Percentiles rank a stretch among this genome's conserved stretches.
These are phyloP conservation scores for Dryadomyces quercivorus DNA, from an alignment of 2,329 filamentous ascomycete species.

Conservation along the genomic window DNA sequence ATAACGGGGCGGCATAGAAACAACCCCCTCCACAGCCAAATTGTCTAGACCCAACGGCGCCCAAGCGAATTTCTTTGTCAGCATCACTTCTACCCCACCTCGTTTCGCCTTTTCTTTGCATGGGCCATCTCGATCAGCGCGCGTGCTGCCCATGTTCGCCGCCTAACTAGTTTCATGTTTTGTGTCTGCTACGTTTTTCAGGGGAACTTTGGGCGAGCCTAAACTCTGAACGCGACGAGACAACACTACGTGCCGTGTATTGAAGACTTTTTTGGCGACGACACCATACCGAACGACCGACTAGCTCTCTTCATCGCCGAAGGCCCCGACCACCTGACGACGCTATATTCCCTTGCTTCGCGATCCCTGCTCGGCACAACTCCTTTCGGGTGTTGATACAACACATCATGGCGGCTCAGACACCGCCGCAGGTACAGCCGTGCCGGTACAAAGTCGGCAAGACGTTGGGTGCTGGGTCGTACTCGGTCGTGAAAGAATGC, in stretches of 20 bases:
- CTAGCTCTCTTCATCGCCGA: not conserved
- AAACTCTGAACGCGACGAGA: not conserved
- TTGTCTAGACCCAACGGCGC: not conserved
- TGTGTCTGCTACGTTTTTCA: not conserved
- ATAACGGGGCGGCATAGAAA: not conserved
- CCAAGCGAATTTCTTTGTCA: not conserved
- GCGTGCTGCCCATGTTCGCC: not conserved
- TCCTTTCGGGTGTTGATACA: too few relatives aligned
- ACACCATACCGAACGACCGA: not conserved
- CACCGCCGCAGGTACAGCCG: conserved; percentile 57
- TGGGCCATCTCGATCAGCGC: not conserved
- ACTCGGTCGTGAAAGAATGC: conserved; percentile 97
- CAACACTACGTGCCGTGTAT: not conserved
- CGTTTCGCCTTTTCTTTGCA: not conserved
- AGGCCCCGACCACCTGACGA: not conserved
- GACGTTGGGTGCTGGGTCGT: conserved; percentile 89
- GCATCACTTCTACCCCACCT: not conserved
- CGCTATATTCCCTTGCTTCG: not conserved
- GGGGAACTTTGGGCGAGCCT: not conserved
- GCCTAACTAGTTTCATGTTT: not conserved
- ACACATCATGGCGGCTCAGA: conserved; percentile 7
- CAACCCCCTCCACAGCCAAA: not conserved
- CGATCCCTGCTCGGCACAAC: too few relatives aligned
- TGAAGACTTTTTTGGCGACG: not conserved
- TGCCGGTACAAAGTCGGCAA: conserved; percentile 99